These are phyloP conservation scores for Coemansia sp. DNA, from an alignment of 192 early-diverging fungal species.

Conservation along the genomic window DNA sequence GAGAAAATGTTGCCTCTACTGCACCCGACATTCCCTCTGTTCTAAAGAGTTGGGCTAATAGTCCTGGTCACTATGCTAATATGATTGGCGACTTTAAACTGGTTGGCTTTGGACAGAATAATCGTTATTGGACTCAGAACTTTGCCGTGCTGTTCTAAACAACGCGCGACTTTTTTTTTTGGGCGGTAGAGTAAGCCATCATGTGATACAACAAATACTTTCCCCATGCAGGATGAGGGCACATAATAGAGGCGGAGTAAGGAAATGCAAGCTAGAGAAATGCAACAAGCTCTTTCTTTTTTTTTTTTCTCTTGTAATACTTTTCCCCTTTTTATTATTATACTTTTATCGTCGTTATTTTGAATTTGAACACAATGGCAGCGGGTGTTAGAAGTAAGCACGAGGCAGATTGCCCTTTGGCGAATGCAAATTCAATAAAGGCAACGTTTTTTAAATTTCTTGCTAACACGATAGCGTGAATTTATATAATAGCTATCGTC, in stretches of 20 bases:
- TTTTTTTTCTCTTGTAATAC: not conserved
- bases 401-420: not conserved
- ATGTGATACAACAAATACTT: not conserved
- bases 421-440: not conserved
- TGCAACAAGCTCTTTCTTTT: not conserved
- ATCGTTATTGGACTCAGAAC: conserved; percentile 45
- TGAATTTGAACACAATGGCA: conserved; percentile 16
- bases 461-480: not conserved
- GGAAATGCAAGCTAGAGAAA: conserved; percentile 1
- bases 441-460: not conserved
- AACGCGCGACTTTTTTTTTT: not conserved
- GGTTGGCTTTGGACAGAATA: conserved; percentile 35
- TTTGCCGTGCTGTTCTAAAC: conserved; percentile 25
- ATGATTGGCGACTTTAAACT: conserved; percentile 43
- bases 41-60: conserved; percentile 21
- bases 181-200: not conserved
- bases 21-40: conserved; percentile 19
- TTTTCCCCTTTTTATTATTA: not conserved
- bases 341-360: not conserved
- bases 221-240: not conserved
- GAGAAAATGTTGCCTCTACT: conserved; percentile 43
- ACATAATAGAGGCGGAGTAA: not conserved
- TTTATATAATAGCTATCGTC: conserved; percentile 45
- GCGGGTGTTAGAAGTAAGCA: conserved; percentile 27
- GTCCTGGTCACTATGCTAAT: conserved; percentile 34